phyloP scores from a whole-genome alignment of 2,329 filamentous ascomycete species.

The Diaporthe aspalathi region DNA sequence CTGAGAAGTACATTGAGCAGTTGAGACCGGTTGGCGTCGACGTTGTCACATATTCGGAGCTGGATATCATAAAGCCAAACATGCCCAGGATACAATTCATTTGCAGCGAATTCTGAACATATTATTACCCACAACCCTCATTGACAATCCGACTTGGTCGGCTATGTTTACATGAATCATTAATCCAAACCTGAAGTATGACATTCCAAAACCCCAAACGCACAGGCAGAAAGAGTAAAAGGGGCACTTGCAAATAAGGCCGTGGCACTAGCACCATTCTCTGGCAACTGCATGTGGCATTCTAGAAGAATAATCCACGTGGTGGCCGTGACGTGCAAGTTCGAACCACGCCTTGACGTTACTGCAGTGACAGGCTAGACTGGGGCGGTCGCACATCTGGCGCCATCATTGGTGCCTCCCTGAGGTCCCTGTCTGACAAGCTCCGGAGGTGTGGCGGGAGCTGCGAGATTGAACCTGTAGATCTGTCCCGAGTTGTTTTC shows the following conservation, averaged over 20 bases:
- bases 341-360: neutral
- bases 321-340: neutral
- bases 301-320: neutral
- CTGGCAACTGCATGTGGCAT: neutral
- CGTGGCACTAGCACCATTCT: neutral
- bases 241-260: neutral
- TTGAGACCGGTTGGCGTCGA: neutral
- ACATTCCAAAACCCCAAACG: neutral
- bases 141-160: neutral
- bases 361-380: neutral
- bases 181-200: neutral
- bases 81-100: neutral
- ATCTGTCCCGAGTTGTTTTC: neutral
- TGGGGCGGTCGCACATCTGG: neutral
- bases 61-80: neutral
- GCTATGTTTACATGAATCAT: conserved; percentile 8
- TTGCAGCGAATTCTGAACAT: neutral
- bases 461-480: neutral
- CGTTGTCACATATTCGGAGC: neutral
- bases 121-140: neutral
- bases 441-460: no score
- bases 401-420: neutral
- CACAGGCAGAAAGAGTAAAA: neutral
- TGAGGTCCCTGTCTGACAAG: neutral
- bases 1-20: neutral